These are phyloP conservation scores for Botrytis fragariae DNA, from an alignment of 2,329 filamentous ascomycete genomes.

Conservation along the genomic window DNA sequence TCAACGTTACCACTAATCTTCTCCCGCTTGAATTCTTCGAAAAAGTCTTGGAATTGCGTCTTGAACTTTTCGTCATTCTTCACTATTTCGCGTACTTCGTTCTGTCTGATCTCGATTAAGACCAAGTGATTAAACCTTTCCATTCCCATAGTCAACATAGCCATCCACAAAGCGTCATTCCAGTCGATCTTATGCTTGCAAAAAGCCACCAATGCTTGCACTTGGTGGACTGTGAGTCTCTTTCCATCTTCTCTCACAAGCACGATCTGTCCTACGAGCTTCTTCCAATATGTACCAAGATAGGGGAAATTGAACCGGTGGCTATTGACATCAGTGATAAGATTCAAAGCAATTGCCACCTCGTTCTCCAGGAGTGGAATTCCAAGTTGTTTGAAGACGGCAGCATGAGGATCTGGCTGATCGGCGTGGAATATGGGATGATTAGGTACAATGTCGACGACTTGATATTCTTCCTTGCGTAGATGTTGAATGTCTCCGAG, in stretches of 20 bases:
- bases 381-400: background rate
- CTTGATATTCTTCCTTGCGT: background rate
- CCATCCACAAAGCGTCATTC: background rate
- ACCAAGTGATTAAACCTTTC: too few species aligned
- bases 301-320: background rate
- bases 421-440: background rate
- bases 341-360: background rate
- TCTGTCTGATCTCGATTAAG: background rate
- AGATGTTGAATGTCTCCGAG: background rate
- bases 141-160: background rate
- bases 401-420: background rate
- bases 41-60: too few species aligned
- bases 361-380: background rate
- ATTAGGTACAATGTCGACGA: background rate
- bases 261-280: background rate
- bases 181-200: background rate
- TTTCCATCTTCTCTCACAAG: background rate
- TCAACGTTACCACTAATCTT: too few species aligned
- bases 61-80: too few species aligned
- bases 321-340: background rate
- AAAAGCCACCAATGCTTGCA: background rate
- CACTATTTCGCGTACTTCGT: too few species aligned
- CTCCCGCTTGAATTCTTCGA: too few species aligned
- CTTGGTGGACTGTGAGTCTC: background rate
- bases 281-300: background rate